These are phyloP conservation scores for Phytophthora melonis DNA, from an alignment of 352 stramenopile species.

Conservation along the genomic window DNA sequence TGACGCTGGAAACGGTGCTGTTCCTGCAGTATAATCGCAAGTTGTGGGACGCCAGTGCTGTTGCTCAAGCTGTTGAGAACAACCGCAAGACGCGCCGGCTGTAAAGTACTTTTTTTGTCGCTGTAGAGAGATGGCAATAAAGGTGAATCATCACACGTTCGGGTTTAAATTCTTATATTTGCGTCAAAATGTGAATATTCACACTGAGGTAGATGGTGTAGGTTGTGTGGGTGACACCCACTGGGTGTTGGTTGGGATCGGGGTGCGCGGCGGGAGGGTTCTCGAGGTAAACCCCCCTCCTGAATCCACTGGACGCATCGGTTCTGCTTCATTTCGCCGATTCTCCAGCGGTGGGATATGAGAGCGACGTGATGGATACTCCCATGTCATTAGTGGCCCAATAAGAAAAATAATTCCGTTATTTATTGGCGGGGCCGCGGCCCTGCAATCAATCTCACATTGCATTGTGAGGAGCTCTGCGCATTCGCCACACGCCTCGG, in stretches of 20 bases:
- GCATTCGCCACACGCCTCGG: constrained; percentile 24
- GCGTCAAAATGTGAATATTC: background rate
- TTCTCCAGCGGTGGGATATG: too few relatives aligned
- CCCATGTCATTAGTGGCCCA: too few relatives aligned
- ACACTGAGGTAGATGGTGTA: background rate
- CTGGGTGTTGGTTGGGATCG: background rate
- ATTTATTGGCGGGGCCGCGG: too few relatives aligned
- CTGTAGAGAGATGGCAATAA: too few relatives aligned
- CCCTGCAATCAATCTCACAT: constrained; percentile 1
- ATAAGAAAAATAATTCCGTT: too few relatives aligned
- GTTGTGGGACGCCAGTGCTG: background rate
- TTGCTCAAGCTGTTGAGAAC: background rate
- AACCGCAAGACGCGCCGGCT: background rate
- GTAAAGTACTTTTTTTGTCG: background rate
- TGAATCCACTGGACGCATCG: too few relatives aligned
- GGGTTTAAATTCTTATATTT: too few relatives aligned
- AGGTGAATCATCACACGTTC: too few relatives aligned
- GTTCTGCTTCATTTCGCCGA: too few relatives aligned
- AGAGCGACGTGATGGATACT: too few relatives aligned
- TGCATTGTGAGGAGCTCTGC: background rate
- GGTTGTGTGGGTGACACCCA: too few relatives aligned
- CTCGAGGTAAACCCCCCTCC: too few relatives aligned
- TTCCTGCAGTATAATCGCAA: background rate
- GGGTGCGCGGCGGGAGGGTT: background rate
- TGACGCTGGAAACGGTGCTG: background rate